phyloP scores from a whole-genome alignment of 2,329 filamentous ascomycete species.

The Pseudocercospora fuligena region DNA sequence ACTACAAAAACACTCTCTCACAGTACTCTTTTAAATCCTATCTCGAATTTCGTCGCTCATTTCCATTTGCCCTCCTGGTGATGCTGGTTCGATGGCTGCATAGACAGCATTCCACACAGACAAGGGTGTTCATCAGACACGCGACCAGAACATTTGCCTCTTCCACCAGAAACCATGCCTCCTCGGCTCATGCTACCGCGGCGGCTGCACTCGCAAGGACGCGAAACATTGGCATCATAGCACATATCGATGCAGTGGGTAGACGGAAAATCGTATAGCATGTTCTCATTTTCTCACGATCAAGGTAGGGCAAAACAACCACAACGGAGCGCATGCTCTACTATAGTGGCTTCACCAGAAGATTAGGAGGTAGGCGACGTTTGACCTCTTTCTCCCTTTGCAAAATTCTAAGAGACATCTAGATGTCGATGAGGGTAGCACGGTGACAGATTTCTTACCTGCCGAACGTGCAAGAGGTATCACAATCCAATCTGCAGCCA shows the following conservation, averaged over 20 bases:
- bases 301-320: slow-evolving; percentile 81
- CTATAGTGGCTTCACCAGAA: slow-evolving; percentile 85
- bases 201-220: slow-evolving; percentile 5
- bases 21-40: not conserved
- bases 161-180: slow-evolving; percentile 17
- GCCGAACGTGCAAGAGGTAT: slow-evolving; percentile 91
- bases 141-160: slow-evolving; percentile 17
- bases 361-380: slow-evolving; percentile 69
- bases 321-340: slow-evolving; percentile 99
- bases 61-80: slow-evolving; percentile 2
- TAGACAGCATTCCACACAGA: slow-evolving; percentile 23
- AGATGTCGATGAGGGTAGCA: slow-evolving; percentile 96
- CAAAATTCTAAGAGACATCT: slow-evolving; percentile 15
- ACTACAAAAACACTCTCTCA: not conserved
- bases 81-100: slow-evolving; percentile 31
- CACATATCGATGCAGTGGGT: slow-evolving; percentile 87
- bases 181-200: not conserved
- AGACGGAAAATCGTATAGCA: not conserved
- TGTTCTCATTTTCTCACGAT: slow-evolving; percentile 20
- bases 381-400: not conserved
- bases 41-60: not conserved
- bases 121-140: not conserved
- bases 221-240: slow-evolving; percentile 92
- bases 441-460: slow-evolving; percentile 94
- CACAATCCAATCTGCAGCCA: slow-evolving; percentile 95